Base-by-base conservation (phyloP, 1,284 basidiomycete genomes). In the Melampsora americana region DNA sequence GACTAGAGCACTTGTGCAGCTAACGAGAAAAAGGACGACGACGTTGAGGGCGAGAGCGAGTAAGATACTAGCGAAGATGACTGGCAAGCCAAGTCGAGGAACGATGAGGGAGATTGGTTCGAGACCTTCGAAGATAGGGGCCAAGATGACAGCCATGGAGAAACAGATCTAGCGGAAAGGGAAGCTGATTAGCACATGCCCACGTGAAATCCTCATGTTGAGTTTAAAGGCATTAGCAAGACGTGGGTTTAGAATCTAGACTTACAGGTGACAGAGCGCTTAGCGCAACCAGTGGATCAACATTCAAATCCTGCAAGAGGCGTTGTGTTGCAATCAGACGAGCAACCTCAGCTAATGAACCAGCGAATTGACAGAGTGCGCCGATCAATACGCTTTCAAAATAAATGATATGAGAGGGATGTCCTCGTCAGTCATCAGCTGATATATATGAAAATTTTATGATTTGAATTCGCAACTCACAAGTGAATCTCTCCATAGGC, bases 401-500 rank as follows among this genome's bases (percentile, higher is more conserved):
- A 53, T 30, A 32, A 5, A 18, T 1, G 50, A 35, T 42, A 12
- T 16, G 56, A 39, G 20, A 28, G 23, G 42, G 59, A 42, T 61
- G 26, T 35, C 23, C 14, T 20, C 2, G 56, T 56, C 23, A 56
- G 32, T 12, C n/a, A 28, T 1, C 4, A 35, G 16, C 16, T 16
- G 26, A 35, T 28, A 26, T 28, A 26, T 35, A 35, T 35, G 35
- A 35, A 35, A 35, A 35, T 9, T 35, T 9, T 35, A 35, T 50
- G 23, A 50, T 44, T 2, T 18, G 9, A 2, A 14, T 9, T 4
- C 6, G 26, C 32, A 23, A 30, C 28, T 71, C n/a, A 72, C 70
- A 72, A 72, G 46, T 72, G 70, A n/a, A 72, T 72, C 53, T 72
- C 70, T 23, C 70, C 70, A 39, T 72, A 72, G 35, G 70, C 70